Percentiles rank a stretch among this genome's conserved stretches.
phyloP scores from a whole-genome alignment of 192 early-diverging fungal genomes.

The Backusella luteola region DNA sequence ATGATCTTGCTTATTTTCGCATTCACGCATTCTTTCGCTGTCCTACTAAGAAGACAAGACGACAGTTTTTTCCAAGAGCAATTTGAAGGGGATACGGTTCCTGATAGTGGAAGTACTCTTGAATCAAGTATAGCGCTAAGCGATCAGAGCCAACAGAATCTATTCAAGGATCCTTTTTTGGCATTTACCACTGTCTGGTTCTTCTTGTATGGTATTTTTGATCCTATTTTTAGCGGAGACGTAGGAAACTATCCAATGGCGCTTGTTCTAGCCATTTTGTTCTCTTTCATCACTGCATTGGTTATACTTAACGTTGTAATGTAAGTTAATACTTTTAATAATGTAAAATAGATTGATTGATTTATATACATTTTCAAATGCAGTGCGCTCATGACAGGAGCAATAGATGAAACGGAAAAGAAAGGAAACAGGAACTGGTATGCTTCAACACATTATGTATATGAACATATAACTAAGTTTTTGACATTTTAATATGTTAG shows the following conservation, averaged over 20 bases:
- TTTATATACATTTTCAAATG: no score
- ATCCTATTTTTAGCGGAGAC: background rate
- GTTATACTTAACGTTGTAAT: no score
- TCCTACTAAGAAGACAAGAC: background rate
- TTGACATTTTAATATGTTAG: no score
- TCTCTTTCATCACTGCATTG: background rate
- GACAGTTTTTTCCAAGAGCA: background rate
- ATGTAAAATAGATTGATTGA: no score
- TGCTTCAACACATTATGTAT: no score
- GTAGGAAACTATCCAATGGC: background rate
- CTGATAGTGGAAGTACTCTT: background rate
- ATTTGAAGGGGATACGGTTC: background rate
- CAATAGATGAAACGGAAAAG: no score
- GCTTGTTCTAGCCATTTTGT: no score
- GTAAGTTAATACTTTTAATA: no score
- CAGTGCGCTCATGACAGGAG: no score
- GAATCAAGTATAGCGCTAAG: background rate
- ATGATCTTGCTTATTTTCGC: background rate
- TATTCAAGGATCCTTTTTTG: background rate
- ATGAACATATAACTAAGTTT: no score
- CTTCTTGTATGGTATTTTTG: conserved; percentile 10
- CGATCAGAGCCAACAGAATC: no score
- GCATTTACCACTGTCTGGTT: conserved; percentile 1
- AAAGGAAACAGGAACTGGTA: no score
- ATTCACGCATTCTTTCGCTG: background rate